Evolutionary conservation across 257 asterid genomes (phyloP), one percentile per base, ranked within the genome.

Genomic region (Striga asiatica): DNA sequence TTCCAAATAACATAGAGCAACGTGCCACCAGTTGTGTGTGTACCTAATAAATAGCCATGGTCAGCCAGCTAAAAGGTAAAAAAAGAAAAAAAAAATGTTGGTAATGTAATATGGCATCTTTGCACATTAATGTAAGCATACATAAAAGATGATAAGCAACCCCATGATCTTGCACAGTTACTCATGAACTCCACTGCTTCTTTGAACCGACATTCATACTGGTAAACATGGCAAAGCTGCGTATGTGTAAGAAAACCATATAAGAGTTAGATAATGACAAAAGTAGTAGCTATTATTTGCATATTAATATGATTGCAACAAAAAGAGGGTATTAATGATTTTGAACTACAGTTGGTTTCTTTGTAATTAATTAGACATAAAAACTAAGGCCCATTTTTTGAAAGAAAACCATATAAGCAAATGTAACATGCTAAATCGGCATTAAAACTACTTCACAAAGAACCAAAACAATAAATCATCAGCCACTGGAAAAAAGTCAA

Each of bases 11-110:
- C 97, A 91, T 17, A 91, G 77, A 23, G 96, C 94, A 60, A 91
- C 92, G 51, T 91, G 98, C 98, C 96, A 91, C 98, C 98, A 91
- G 71, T 91, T 91, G 74, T 91, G 97, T 37, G 97, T 91, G 62
- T 70, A 77, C 95, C 96, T 91, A 75, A 64, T 58, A 29, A 68
- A 66, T 11, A 39, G 35, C 4, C 13, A 17, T 34, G 41, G 12
- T 43, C 25, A 18, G n/a, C 13, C n/a, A 7, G 25, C 50, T 19
- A 43, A 19, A 17, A 43, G 50, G 25, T 27, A 17, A 28, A 57
- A 17, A 34, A 58, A 6, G 4, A 6, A 68, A 62, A 24, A 56
- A 9, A 8, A 7, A 0, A 58, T n/a, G 11, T 50, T 32, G 10
- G 48, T 8, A 2, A 41, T 47, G 49, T 32, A 38, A 14, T 31